Conservation (phyloP, 495 filamentous ascomycete genomes). For the Hypoxylon lienhwacheense region DNA sequence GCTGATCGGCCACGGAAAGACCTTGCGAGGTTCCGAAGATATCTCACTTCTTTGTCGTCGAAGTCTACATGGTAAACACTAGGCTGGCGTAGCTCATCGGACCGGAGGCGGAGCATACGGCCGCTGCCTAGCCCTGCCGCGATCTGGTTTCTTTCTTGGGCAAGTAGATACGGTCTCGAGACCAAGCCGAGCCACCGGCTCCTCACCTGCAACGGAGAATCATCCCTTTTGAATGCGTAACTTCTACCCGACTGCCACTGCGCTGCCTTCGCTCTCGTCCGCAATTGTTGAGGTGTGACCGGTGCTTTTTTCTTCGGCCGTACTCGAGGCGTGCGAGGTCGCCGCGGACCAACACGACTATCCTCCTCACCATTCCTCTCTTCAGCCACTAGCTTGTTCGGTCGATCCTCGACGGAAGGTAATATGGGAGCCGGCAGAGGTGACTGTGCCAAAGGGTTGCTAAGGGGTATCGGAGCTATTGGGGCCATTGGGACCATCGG, state of each 20-base stretch:
- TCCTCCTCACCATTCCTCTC: too few species aligned
- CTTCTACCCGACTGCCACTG: slow-evolving; percentile 34
- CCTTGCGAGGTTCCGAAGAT: slow-evolving; percentile 35
- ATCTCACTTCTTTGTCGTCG: slow-evolving; percentile 51
- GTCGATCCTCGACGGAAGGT: too few species aligned
- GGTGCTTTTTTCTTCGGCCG: slow-evolving; percentile 5
- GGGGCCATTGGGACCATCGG: too few species aligned
- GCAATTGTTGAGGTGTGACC: slow-evolving; percentile 18
- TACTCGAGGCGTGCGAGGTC: background rate
- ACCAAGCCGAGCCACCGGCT: slow-evolving; percentile 22
- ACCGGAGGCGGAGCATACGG: slow-evolving; percentile 11
- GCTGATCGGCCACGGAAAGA: slow-evolving; percentile 13
- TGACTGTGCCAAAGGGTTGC: too few species aligned
- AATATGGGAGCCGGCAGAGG: too few species aligned
- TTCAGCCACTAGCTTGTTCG: background rate
- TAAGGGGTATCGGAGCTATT: too few species aligned
- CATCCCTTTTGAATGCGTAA: slow-evolving; percentile 10
- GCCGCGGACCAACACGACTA: too few species aligned
- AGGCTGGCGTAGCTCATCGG: slow-evolving; percentile 9
- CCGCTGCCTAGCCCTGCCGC: slow-evolving; percentile 14
- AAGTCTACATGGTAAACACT: slow-evolving; percentile 49
- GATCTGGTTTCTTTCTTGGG: slow-evolving; percentile 30
- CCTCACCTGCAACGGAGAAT: slow-evolving; percentile 9
- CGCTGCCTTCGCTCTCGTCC: slow-evolving; percentile 21
- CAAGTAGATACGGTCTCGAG: slow-evolving; percentile 40